These are phyloP conservation scores for Jamesozyma rosinii DNA, from an alignment of 805 yeast species.

Conservation along the genomic window DNA sequence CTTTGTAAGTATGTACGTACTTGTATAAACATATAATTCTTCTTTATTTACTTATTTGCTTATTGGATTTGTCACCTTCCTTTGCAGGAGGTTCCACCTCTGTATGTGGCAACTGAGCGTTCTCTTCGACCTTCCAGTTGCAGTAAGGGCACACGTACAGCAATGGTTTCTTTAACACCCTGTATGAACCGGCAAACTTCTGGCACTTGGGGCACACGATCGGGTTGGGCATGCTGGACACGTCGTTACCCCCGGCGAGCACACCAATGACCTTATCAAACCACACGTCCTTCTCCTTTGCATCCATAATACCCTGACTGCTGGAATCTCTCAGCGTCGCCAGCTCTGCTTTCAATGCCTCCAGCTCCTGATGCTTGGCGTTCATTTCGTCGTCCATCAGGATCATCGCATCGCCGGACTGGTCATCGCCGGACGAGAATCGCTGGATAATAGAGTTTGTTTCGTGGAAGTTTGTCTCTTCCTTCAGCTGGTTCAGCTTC, in stretches of 20 bases:
- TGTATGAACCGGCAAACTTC: conserved; percentile 19
- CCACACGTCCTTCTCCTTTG: conserved; percentile 28
- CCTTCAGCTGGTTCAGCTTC: conserved; percentile 59
- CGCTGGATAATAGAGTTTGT: conserved; percentile 66
- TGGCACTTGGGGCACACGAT: conserved; percentile 23
- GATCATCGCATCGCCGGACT: conserved; percentile 37
- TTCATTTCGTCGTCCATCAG: conserved; percentile 37
- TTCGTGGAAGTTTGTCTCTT: conserved; percentile 62
- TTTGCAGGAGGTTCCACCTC: neutral
- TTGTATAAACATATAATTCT: neutral
- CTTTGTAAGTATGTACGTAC: neutral
- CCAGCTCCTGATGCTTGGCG: conserved; percentile 33
- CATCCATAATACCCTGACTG: conserved; percentile 5
- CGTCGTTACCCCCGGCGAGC: conserved; percentile 25
- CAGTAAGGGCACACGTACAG: conserved; percentile 25
- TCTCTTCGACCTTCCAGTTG: conserved; percentile 11
- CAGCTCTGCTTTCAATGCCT: conserved; percentile 30
- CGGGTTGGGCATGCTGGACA: conserved; percentile 9
- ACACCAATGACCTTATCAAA: conserved; percentile 27
- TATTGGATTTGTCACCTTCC: neutral
- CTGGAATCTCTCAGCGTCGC: conserved; percentile 11
- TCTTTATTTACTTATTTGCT: neutral
- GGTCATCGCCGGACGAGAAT: conserved; percentile 46
- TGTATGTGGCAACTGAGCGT: too few relatives aligned
- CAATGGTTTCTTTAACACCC: conserved; percentile 15